These are phyloP conservation scores for Trichoderma guizhouense DNA, from an alignment of 2,329 filamentous ascomycete species.

Conservation along the genomic window DNA sequence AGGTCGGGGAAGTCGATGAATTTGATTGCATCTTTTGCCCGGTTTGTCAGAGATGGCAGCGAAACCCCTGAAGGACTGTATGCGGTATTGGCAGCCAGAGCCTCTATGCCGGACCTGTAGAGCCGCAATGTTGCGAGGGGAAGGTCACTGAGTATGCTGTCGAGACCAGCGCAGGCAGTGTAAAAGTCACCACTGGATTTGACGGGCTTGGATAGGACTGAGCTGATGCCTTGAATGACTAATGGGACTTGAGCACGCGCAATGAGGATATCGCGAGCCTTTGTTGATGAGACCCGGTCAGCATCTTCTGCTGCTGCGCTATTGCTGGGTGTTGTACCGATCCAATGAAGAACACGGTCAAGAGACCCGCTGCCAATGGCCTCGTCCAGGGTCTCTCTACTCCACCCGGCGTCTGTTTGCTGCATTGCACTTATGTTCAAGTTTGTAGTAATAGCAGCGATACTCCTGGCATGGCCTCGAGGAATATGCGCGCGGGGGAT, in stretches of 20 bases:
- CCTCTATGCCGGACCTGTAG: neutral
- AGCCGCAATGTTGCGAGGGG: neutral
- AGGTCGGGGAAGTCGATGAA: constrained; percentile 14
- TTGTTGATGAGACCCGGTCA: neutral
- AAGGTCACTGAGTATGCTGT: neutral
- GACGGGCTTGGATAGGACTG: neutral
- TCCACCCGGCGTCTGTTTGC: neutral
- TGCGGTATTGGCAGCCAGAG: neutral
- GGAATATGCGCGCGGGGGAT: neutral
- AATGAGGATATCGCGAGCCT: neutral
- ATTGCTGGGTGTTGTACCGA: neutral
- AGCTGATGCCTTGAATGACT: neutral
- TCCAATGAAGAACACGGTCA: neutral
- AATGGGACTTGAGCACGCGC: neutral
- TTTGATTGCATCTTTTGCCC: neutral
- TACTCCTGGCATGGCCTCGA: neutral
- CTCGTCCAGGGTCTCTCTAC: neutral
- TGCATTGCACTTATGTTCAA: neutral
- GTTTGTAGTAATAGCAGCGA: neutral
- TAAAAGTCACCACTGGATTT: neutral
- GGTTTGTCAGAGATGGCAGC: neutral
- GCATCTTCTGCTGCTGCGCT: neutral
- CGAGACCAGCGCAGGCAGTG: neutral
- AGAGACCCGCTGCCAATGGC: neutral
- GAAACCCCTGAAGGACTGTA: neutral